Evolutionary conservation across 352 stramenopile species (phyloP), one percentile per base, ranked within the genome.

Genomic region (Phytophthora fragariaefolia): DNA sequence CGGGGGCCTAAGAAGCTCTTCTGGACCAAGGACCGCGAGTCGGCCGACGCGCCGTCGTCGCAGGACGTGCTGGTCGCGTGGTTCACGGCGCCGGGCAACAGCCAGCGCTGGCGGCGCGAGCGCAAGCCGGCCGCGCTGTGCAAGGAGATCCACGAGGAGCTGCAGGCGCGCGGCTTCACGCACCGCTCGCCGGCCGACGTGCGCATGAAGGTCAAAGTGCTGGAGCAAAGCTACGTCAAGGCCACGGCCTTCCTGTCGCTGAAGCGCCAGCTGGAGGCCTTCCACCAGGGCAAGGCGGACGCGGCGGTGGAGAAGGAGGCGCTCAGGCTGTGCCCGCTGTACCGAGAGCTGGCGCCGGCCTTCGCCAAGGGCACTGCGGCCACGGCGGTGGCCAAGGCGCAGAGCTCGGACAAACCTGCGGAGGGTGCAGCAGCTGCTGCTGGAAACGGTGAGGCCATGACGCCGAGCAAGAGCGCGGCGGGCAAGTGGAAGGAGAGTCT

Each of bases 311-410:
- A 54, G 24, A 23, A 26, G n/a, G 47, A 66, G 15, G 63, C 75
- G 50, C 30, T 58, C 10, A 52, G 58, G 36, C 27, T 76, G 10
- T 82, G 67, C 56, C 63, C 63, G 27, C 38, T 68, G n/a, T 85
- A 80, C 57, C 66, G 57, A 38, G 45, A 75, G 34, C 59, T 85
- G 6, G 10, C 32, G 47, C 65, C 64, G 0, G 51, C 76, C 13
- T 73, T 76, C 50, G 69, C 36, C 5, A 40, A 10, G 40, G 40
- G 7, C 7, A 34, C 32, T 40, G 45, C 46, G 5, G 23, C 24
- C 22, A 17, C 7, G 15, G 22, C 26, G 51, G 36, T 34, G 28
- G 28, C 7, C 7, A 12, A 6, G 28, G 28, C 28, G 7, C 7
- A 34, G 7, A 34, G 12, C 28, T 12, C 7, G 28, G 12, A 34